Evolutionary conservation across 1,284 basidiomycete species (phyloP), one percentile per base, ranked within the genome.

Genomic region (Singerocomus rubriflavus): DNA sequence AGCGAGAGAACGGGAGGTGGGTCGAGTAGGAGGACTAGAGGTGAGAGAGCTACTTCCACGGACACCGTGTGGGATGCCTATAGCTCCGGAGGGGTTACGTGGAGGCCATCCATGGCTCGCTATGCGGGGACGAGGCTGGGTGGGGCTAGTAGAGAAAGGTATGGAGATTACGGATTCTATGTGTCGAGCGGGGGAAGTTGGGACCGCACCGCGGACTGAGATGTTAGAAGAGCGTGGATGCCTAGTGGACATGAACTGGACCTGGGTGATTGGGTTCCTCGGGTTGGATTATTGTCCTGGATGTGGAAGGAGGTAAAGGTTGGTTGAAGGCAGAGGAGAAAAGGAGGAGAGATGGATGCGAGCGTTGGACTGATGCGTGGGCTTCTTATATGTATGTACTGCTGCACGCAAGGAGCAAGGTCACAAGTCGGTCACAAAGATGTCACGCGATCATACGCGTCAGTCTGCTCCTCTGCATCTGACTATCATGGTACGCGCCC

Each of bases 141-240:
- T 54, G 26, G 73, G 69, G n/a, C 55, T 62, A 6, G 76, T 65
- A 27, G 71, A 67, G 58, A 81, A 76, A 5, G 82, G 80, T 54
- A 85, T 79, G 31, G 80, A 73, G 32, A 87, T 79, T 42, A 80
- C 73, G 46, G 77, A 77, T 63, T 88, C 81, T 54, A 86, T 77
- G 54, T 78, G 79, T 51, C 82, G 75, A 51, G 73, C 68, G 27
- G 79, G 71, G 21, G 77, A 72, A 14, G 73, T 71, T 14, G 75
- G 67, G n/a, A 71, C 63, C 21, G 72, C 61, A 52, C 60, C 71
- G 48, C 77, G 72, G 50, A 84, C 80, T 32, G 84, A 80, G 60
- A 85, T 84, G 60, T 77, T 84, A 21, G 82, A 73, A 0, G 83
- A 80, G 65, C 83, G 79, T 11, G 78, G 71, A 43, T 77, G 76